phyloP scores from a whole-genome alignment of 495 filamentous ascomycete genomes.

The Penicillium roqueforti region DNA sequence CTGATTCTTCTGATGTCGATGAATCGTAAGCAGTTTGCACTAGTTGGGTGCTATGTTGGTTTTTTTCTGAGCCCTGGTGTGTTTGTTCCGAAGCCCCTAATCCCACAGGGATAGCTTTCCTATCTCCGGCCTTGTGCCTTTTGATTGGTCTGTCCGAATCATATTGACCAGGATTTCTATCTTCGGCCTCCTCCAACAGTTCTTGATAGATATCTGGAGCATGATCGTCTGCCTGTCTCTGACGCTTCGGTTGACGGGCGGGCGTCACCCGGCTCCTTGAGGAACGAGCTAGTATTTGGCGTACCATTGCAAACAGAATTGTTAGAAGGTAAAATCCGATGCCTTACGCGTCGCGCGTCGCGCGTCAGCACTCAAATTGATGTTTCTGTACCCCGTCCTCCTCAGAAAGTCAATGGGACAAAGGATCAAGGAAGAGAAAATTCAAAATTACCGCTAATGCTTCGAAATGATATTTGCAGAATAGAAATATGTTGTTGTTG shows the following conservation, averaged over 20 bases:
- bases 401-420: background rate
- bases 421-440: background rate
- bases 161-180: slow-evolving; percentile 32
- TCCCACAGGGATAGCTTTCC: slow-evolving; percentile 19
- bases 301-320: slow-evolving; percentile 16
- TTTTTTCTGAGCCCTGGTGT: slow-evolving; percentile 6
- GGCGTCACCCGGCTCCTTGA: slow-evolving; percentile 14
- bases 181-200: slow-evolving; percentile 62
- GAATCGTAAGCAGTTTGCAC: slow-evolving; percentile 46
- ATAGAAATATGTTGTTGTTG: background rate
- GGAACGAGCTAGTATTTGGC: slow-evolving; percentile 19
- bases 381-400: background rate
- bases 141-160: slow-evolving; percentile 39
- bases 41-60: slow-evolving; percentile 18
- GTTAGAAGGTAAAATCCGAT: slow-evolving; percentile 1
- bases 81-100: slow-evolving; percentile 5
- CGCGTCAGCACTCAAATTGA: background rate
- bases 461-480: background rate
- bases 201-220: slow-evolving; percentile 59
- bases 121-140: slow-evolving; percentile 38
- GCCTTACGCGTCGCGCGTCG: slow-evolving; percentile 8
- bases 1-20: slow-evolving; percentile 50
- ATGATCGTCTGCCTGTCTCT: slow-evolving; percentile 15
- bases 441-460: background rate
- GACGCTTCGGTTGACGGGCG: slow-evolving; percentile 12